These are phyloP conservation scores for Macrophomina tecta DNA, from an alignment of 2,329 filamentous ascomycete species.

Conservation along the genomic window DNA sequence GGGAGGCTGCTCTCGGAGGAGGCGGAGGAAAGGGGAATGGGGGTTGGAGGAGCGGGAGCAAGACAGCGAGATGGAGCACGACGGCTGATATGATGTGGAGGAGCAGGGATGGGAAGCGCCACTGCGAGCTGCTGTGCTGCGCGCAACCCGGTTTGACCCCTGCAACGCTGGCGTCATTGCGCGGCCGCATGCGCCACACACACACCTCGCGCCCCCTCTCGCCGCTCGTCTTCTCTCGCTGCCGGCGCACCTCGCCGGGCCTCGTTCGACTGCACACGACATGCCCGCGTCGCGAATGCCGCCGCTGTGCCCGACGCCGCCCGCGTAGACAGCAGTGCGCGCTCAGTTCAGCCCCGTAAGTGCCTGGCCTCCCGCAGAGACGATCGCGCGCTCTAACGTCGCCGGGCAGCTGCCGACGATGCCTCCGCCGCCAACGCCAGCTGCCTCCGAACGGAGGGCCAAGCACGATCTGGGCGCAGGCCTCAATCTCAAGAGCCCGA, in stretches of 20 bases:
- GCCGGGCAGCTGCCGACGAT: not conserved
- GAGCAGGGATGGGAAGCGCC: conserved; percentile 1
- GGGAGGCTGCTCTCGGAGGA: conserved; percentile 14
- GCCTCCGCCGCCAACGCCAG: conserved; percentile 28
- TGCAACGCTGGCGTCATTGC: conserved; percentile 24
- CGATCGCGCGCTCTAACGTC: conserved; percentile 2
- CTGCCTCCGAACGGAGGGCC: conserved; percentile 35
- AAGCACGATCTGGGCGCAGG: conserved; percentile 50
- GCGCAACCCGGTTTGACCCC: conserved; percentile 25
- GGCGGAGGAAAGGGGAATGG: not conserved
- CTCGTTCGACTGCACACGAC: not conserved
- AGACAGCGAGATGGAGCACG: not conserved
- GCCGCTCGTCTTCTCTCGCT: not conserved
- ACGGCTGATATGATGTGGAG: conserved; percentile 10
- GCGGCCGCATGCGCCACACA: conserved; percentile 21
- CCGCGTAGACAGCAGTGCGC: not conserved
- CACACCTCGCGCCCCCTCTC: not conserved
- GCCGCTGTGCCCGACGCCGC: not conserved
- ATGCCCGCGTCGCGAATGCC: conserved; percentile 6
- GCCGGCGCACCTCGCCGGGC: not conserved
- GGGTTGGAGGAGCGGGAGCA: not conserved
- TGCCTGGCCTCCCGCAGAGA: not conserved
- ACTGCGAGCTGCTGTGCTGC: not conserved
- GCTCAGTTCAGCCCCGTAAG: not conserved
- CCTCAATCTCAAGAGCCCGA: conserved; percentile 50